Conservation (phyloP, 495 filamentous ascomycete species). For the Neurospora sp. region DNA sequence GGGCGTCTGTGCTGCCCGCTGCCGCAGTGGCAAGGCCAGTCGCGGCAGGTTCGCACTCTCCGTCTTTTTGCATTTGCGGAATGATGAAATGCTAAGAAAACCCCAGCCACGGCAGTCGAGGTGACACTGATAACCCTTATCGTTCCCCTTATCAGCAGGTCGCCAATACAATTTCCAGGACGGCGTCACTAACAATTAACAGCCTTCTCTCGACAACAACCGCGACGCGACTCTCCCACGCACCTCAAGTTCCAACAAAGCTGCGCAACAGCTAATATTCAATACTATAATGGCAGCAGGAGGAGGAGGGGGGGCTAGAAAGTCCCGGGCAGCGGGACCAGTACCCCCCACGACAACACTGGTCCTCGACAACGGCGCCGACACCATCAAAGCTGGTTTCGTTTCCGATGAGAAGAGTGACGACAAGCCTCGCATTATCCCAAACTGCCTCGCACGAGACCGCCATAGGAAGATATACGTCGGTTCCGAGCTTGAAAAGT, state of each 20-base stretch:
- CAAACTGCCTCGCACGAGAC: slow-evolving; percentile 80
- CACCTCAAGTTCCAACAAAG: background rate
- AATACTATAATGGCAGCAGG: slow-evolving; percentile 29
- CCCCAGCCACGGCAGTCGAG: background rate
- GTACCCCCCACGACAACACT: slow-evolving; percentile 56
- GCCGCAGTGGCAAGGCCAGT: background rate
- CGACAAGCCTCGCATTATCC: slow-evolving; percentile 54
- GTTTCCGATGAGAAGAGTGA: slow-evolving; percentile 34
- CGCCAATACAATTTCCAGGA: background rate
- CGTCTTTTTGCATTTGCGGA: background rate
- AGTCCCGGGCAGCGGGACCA: slow-evolving; percentile 31
- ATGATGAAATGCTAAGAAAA: background rate
- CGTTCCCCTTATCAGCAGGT: background rate
- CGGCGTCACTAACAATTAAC: background rate
- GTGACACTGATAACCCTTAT: background rate
- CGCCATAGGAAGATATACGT: slow-evolving; percentile 70
- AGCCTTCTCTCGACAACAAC: background rate
- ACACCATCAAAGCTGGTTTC: slow-evolving; percentile 89
- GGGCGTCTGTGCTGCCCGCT: background rate
- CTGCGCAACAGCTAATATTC: background rate
- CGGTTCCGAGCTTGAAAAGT: slow-evolving; percentile 68
- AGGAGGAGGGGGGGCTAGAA: slow-evolving; percentile 15
- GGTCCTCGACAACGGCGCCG: slow-evolving; percentile 88
- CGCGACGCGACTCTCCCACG: background rate
- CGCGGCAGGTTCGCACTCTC: background rate